Conservation (phyloP, 768 basidiomycete species). For the Lactarius sanguifluus region DNA sequence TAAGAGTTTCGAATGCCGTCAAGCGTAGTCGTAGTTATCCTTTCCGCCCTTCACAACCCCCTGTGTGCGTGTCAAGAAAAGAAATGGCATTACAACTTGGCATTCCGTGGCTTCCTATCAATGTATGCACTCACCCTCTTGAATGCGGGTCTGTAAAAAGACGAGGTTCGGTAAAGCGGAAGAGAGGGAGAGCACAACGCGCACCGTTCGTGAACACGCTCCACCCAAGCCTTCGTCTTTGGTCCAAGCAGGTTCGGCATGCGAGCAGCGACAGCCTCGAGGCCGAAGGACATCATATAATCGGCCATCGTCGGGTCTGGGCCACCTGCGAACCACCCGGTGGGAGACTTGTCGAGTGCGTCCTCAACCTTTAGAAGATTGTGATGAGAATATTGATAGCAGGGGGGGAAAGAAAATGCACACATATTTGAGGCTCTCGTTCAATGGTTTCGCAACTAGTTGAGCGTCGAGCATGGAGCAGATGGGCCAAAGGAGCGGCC, state of each 20-base stretch:
- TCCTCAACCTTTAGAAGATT: conserved; percentile 13
- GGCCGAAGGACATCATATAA: conserved; percentile 45
- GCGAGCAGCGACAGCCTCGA: conserved; percentile 35
- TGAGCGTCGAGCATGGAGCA: conserved; percentile 34
- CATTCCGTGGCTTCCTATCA: not conserved
- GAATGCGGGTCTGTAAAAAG: conserved; percentile 36
- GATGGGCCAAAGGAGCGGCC: conserved; percentile 37
- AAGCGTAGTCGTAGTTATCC: conserved; percentile 18
- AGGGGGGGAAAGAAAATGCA: not conserved
- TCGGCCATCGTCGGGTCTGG: conserved; percentile 46
- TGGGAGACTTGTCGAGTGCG: conserved; percentile 21
- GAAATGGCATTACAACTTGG: conserved; percentile 7
- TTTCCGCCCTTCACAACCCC: conserved; percentile 34
- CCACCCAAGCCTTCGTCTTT: conserved; percentile 40
- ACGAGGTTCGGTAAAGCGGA: not conserved
- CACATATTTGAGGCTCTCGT: conserved; percentile 36
- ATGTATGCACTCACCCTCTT: conserved; percentile 33
- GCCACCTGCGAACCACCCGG: conserved; percentile 42
- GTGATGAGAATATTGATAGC: conserved; percentile 5
- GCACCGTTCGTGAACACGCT: conserved; percentile 42
- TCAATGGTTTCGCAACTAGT: conserved; percentile 35
- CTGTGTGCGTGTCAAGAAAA: conserved; percentile 15
- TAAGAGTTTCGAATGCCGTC: not conserved
- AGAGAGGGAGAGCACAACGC: conserved; percentile 5
- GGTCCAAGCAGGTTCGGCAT: conserved; percentile 34